Conservation (phyloP, 164 flowering plant species). For the Akebia trifoliata region DNA sequence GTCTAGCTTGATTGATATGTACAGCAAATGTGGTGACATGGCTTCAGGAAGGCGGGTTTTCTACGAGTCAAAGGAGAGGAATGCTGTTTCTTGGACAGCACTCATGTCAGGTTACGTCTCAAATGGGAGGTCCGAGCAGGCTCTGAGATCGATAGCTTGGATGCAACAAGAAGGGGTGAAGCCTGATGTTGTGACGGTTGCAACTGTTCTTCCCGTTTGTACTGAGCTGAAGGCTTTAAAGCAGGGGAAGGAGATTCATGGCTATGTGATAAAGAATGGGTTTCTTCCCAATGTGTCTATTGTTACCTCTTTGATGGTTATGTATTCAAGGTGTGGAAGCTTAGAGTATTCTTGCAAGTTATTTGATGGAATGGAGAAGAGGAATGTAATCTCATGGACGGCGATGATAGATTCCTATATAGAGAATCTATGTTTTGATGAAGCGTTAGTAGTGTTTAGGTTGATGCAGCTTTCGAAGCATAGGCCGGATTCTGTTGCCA, state of each 20-base stretch:
- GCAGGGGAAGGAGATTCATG: conserved; percentile 73
- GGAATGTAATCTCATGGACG: conserved; percentile 80
- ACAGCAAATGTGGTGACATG: conserved; percentile 79
- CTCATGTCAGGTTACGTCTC: conserved; percentile 72
- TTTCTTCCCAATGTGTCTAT: conserved; percentile 67
- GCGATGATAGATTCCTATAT: conserved; percentile 73
- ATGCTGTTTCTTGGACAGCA: conserved; percentile 84
- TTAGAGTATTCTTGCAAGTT: conserved; percentile 40
- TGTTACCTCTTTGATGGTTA: conserved; percentile 62
- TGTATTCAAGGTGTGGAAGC: conserved; percentile 74
- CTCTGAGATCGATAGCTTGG: conserved; percentile 73
- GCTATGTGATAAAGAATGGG: conserved; percentile 55
- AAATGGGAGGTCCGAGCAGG: conserved; percentile 72
- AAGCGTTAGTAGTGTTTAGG: conserved; percentile 58
- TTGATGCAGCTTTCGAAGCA: conserved; percentile 68
- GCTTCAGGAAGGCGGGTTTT: conserved; percentile 62
- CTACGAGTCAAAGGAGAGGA: conserved; percentile 51
- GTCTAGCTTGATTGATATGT: conserved; percentile 79
- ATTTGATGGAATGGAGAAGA: conserved; percentile 50
- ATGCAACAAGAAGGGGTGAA: conserved; percentile 91
- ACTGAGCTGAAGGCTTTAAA: conserved; percentile 54
- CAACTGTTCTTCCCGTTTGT: conserved; percentile 82
- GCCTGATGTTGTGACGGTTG: conserved; percentile 85
- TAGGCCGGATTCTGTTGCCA: conserved; percentile 71
- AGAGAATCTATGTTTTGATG: conserved; percentile 35